Conservation (phyloP, 108 stramenopile genomes). For the Tribonema minus region DNA sequence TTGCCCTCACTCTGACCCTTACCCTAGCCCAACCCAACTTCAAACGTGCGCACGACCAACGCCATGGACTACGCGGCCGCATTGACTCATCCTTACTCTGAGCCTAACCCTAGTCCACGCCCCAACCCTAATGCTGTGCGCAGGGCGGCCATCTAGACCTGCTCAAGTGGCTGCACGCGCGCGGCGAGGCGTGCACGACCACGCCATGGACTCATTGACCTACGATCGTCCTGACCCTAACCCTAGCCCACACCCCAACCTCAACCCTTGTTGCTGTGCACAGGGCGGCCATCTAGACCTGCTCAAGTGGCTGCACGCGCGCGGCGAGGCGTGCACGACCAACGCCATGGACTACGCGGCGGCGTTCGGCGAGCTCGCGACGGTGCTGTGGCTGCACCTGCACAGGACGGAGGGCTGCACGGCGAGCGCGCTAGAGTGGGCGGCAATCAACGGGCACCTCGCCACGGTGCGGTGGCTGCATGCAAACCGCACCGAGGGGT, state of each 20-base stretch:
- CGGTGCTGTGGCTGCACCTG: conserved; percentile 2
- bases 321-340: not conserved
- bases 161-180: too few relatives aligned
- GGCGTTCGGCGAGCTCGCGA: not conserved
- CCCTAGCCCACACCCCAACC: too few relatives aligned
- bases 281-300: not conserved
- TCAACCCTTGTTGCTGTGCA: not conserved
- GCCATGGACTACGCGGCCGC: too few relatives aligned
- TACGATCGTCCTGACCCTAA: too few relatives aligned
- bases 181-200: not conserved
- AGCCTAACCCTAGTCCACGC: too few relatives aligned
- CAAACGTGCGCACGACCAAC: too few relatives aligned
- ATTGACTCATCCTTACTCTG: too few relatives aligned
- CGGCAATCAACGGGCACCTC: not conserved
- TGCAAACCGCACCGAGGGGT: conserved; percentile 14
- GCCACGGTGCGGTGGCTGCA: conserved; percentile 40
- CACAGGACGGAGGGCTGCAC: conserved; percentile 8
- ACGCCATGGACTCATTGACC: too few relatives aligned
- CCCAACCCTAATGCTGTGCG: too few relatives aligned
- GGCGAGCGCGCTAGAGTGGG: not conserved
- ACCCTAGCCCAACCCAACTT: too few relatives aligned
- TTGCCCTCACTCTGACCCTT: too few relatives aligned
- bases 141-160: not conserved
- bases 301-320: conserved; percentile 4
- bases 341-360: conserved; percentile 15